phyloP scores from a whole-genome alignment of 1,284 basidiomycete genomes.

The Leccinum cinnamomeum region DNA sequence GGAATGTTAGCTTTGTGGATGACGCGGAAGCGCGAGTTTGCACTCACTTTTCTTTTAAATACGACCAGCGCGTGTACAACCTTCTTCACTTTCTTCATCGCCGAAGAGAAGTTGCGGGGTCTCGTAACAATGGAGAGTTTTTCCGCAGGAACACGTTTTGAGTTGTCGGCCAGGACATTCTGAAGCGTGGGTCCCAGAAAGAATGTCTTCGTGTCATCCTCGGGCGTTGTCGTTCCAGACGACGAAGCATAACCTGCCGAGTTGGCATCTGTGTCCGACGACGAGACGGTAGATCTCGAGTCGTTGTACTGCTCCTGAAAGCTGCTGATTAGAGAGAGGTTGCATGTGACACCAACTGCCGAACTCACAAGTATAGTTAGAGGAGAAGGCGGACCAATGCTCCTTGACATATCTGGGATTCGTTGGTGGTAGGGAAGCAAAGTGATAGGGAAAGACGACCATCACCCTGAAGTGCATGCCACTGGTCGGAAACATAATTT shows the following conservation, averaged over 20 bases:
- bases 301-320: conserved; percentile 18
- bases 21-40: background rate
- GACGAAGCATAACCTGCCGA: conserved; percentile 29
- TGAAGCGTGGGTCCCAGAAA: conserved; percentile 19
- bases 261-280: conserved; percentile 28
- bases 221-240: conserved; percentile 34
- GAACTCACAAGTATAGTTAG: conserved; percentile 19
- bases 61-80: conserved; percentile 16
- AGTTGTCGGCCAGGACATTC: conserved; percentile 9
- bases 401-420: conserved; percentile 15
- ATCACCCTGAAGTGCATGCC: background rate
- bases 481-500: conserved; percentile 16
- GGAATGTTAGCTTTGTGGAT: background rate
- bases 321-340: background rate
- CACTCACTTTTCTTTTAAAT: conserved; percentile 30
- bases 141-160: background rate
- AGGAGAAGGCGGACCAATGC: conserved; percentile 14
- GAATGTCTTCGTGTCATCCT: conserved; percentile 31
- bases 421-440: background rate
- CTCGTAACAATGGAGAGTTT: conserved; percentile 17
- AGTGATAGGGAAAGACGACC: background rate
- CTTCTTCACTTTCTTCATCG: conserved; percentile 28
- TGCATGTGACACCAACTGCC: background rate
- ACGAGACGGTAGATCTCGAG: conserved; percentile 25
- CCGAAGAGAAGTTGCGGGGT: conserved; percentile 16